Base-by-base conservation (phyloP, 805 yeast genomes). In the Candida caryicola region DNA sequence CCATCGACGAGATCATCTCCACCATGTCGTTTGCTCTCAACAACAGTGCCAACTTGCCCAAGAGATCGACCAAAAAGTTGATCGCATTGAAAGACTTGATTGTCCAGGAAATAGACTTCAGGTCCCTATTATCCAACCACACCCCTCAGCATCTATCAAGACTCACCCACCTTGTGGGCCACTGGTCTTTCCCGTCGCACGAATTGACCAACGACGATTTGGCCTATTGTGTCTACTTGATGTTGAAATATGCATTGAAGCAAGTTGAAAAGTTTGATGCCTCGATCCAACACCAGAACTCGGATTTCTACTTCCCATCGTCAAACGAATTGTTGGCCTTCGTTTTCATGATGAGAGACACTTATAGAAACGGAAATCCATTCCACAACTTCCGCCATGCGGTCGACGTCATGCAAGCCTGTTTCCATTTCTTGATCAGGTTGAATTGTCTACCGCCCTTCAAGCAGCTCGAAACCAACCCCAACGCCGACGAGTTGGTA, bases 371-470 rank as follows among this genome's bases (percentile, higher is more conserved):
- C 49, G 86, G 88, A 8, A 90, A 90, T 58, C 87, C 91, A 13
- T 93, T 91, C 69, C 99, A 93, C 66, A 90, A 91, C 62, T 93
- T 90, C 57, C 76, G 95, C 49, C 99, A 93, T 62, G 97, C 96
- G 0, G 85, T 88, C 13, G 99, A 93, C 63, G 99, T 93, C 6
- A 65, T 90, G 54, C 99, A 93, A 63, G 95, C 95, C 2, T 79
- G 91, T 23, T 82, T 84, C 65, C 82, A 73, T 57, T 78, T 82
- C 41, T 65, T 82, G 33, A 54, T 73, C 10, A 62, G 70, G 31
- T 61, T 73, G 42, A 51, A 54, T 13, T 66, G 70, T 43, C 53
- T 68, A 38, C 73, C 72, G 4, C 39, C 43, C 16, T 69, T 69
- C 39, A 53, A 53, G 35, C 73, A 68, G 48, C 56, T 61, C 19